Percentiles rank a stretch among this genome's conserved stretches.
phyloP scores from a whole-genome alignment of 1,139 yeast genomes.

The Saccharomycopsis hybrid region DNA sequence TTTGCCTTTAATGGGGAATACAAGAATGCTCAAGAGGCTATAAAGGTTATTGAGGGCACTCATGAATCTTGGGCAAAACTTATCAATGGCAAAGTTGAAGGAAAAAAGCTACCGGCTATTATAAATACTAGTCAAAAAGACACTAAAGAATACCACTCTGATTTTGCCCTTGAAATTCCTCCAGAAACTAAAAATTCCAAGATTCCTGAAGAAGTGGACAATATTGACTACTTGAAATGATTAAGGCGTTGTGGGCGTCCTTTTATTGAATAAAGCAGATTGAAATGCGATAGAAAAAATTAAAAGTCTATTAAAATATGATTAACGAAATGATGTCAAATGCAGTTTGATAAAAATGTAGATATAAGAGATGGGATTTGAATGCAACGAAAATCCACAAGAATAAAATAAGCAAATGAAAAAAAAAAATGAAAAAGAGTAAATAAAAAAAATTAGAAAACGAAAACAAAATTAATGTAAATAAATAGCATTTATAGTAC shows the following conservation, averaged over 20 bases:
- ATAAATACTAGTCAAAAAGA: slow-evolving; percentile 1
- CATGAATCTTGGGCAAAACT: slow-evolving; percentile 72
- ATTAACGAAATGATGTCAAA: too few species aligned
- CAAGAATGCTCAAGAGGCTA: slow-evolving; percentile 62
- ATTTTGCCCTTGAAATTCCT: background rate
- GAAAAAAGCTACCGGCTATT: slow-evolving; percentile 23
- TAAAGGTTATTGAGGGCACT: slow-evolving; percentile 67
- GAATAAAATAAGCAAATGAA: too few species aligned
- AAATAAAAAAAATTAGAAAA: too few species aligned
- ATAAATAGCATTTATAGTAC: too few species aligned
- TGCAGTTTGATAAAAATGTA: too few species aligned
- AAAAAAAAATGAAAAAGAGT: too few species aligned
- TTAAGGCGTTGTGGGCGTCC: background rate
- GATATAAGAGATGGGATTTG: too few species aligned
- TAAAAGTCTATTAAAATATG: too few species aligned
- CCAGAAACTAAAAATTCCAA: slow-evolving; percentile 27
- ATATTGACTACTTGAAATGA: slow-evolving; percentile 29
- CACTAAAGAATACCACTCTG: background rate
- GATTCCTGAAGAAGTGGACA: slow-evolving; percentile 34
- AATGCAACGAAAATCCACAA: too few species aligned
- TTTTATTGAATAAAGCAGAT: background rate
- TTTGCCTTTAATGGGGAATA: slow-evolving; percentile 84
- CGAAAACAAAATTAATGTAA: too few species aligned
- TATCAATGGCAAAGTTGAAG: slow-evolving; percentile 46
- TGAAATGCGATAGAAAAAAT: too few species aligned